These are phyloP conservation scores for Teunomyces pallodes DNA, from an alignment of 805 yeast species.

Conservation along the genomic window DNA sequence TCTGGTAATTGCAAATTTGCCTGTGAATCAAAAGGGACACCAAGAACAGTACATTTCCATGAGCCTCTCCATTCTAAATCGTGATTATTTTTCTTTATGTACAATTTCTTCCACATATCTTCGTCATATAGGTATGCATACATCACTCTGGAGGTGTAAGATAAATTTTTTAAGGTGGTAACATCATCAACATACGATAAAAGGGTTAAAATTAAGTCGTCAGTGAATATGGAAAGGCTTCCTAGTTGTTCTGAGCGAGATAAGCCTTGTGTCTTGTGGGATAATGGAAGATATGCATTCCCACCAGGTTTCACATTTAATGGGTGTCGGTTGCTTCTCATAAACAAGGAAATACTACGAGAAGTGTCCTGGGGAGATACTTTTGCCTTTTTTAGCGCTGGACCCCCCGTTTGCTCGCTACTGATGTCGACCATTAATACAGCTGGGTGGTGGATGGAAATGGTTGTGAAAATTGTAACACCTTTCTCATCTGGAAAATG, in stretches of 20 bases:
- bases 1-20: conserved; percentile 50
- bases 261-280: conserved; percentile 11
- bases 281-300: conserved; percentile 47
- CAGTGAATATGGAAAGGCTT: conserved; percentile 48
- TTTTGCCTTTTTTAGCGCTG: conserved; percentile 5
- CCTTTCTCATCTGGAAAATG: not conserved
- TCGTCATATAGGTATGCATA: conserved; percentile 76
- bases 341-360: conserved; percentile 15
- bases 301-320: conserved; percentile 76
- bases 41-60: conserved; percentile 67
- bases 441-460: not conserved
- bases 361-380: conserved; percentile 2
- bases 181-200: conserved; percentile 48
- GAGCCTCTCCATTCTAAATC: conserved; percentile 64
- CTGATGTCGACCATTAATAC: not conserved
- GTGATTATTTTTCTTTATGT: conserved; percentile 23
- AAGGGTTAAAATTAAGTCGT: conserved; percentile 59
- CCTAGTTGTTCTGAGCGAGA: conserved; percentile 48
- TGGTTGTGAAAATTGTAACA: not conserved
- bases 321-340: conserved; percentile 55
- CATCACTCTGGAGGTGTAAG: conserved; percentile 61
- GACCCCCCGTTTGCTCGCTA: not conserved
- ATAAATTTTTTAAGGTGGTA: conserved; percentile 47
- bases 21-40: conserved; percentile 24
- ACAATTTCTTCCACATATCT: conserved; percentile 74